Percentiles rank a stretch among this genome's conserved stretches.
phyloP scores from a whole-genome alignment of 352 stramenopile genomes.

The Elongisporangium undulatum region DNA sequence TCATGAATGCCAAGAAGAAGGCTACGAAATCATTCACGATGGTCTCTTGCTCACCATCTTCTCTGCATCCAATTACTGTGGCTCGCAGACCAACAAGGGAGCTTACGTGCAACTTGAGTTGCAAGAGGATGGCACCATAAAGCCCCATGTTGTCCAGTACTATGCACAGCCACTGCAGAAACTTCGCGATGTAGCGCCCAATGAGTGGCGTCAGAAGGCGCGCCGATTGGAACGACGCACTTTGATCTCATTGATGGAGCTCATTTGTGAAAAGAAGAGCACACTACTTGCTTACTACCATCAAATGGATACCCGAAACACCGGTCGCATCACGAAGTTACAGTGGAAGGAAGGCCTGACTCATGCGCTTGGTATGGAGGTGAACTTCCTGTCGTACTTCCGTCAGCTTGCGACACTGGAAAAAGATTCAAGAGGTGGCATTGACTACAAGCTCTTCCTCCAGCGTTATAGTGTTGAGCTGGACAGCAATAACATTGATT shows the following conservation, averaged over 20 bases:
- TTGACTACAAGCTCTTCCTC: conserved; percentile 76
- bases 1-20: conserved; percentile 91
- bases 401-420: conserved; percentile 47
- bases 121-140: conserved; percentile 69
- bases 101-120: conserved; percentile 69
- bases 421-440: conserved; percentile 19
- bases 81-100: conserved; percentile 89
- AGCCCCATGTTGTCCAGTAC: conserved; percentile 91
- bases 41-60: conserved; percentile 89
- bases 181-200: conserved; percentile 49
- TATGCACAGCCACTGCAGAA: conserved; percentile 85
- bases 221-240: conserved; percentile 61
- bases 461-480: conserved; percentile 73
- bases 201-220: conserved; percentile 81
- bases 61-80: conserved; percentile 90
- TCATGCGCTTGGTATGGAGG: conserved; percentile 53
- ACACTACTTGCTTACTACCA: conserved; percentile 44
- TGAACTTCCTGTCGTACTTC: conserved; percentile 71
- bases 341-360: conserved; percentile 65
- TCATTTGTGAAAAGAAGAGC: conserved; percentile 80
- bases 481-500: conserved; percentile 51
- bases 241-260: conserved; percentile 72
- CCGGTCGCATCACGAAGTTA: conserved; percentile 52
- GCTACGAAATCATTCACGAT: conserved; percentile 87
- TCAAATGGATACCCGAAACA: conserved; percentile 24